Evolutionary conservation across 2,329 filamentous ascomycete genomes (phyloP).

Genomic region (Beauveria sp.): DNA sequence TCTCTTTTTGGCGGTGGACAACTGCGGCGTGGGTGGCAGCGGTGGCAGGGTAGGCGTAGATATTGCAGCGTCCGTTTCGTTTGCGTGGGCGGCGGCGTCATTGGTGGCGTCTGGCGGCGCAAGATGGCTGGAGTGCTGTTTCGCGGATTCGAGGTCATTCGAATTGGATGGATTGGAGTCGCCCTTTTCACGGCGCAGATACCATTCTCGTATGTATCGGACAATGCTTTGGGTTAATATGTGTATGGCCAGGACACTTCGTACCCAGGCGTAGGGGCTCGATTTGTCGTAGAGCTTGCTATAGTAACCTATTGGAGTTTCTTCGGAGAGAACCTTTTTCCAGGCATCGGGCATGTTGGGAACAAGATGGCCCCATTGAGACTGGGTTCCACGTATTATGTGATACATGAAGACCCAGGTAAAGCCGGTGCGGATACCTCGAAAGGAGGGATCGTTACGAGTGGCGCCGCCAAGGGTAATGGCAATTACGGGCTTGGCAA

Average conservation of each 20-base stretch:
- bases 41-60: background rate
- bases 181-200: slow-evolving; percentile 50
- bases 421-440: slow-evolving; percentile 65
- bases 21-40: slow-evolving; percentile 32
- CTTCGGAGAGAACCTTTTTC: slow-evolving; percentile 16
- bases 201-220: slow-evolving; percentile 63
- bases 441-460: slow-evolving; percentile 59
- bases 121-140: slow-evolving; percentile 32
- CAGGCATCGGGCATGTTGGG: slow-evolving; percentile 40
- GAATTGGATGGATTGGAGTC: slow-evolving; percentile 39
- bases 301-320: slow-evolving; percentile 32
- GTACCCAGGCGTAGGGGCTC: slow-evolving; percentile 56
- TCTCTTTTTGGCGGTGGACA: slow-evolving; percentile 65
- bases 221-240: slow-evolving; percentile 68
- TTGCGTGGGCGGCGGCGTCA: slow-evolving; percentile 10
- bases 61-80: background rate
- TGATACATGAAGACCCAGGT: slow-evolving; percentile 56
- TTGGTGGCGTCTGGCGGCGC: slow-evolving; percentile 23
- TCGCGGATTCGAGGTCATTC: slow-evolving; percentile 57
- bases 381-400: slow-evolving; percentile 40
- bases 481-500: slow-evolving; percentile 89
- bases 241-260: slow-evolving; percentile 64
- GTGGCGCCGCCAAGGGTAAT: slow-evolving; percentile 77
- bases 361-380: slow-evolving; percentile 39
- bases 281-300: slow-evolving; percentile 50